A percentile compares a stretch with the other conserved stretches of the same genome.
phyloP scores from a whole-genome alignment of 768 basidiomycete species.

The Pulveroboletus sp. region DNA sequence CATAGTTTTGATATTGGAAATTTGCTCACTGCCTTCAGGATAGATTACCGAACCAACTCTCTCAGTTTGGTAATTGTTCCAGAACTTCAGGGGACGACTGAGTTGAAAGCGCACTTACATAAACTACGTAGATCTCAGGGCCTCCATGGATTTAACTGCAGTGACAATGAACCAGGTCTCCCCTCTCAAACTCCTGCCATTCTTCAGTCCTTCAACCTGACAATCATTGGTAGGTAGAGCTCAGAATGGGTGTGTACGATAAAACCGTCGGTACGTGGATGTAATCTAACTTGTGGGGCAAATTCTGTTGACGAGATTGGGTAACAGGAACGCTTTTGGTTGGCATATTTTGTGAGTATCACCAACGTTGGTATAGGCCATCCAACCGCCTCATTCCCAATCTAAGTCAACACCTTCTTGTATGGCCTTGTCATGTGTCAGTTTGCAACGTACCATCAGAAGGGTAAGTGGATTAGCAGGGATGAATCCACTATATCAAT shows the following conservation, averaged over 20 bases:
- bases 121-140: no score
- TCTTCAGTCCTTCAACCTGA: no score
- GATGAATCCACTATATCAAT: neutral
- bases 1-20: no score
- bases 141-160: no score
- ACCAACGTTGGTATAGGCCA: neutral
- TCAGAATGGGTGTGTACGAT: conserved; percentile 3
- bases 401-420: neutral
- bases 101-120: no score
- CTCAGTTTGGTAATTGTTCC: no score
- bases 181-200: neutral
- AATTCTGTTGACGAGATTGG: neutral
- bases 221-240: no score
- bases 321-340: neutral
- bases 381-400: neutral
- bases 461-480: neutral
- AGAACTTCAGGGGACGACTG: no score
- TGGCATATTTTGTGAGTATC: neutral
- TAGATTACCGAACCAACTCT: no score
- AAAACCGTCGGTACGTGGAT: conserved; percentile 3
- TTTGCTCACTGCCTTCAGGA: no score
- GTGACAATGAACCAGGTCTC: no score
- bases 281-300: neutral
- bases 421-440: neutral
- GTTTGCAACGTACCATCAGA: neutral